Base-by-base conservation (phyloP, 2,329 filamentous ascomycete species). In the Aspergillus arachidicola region DNA sequence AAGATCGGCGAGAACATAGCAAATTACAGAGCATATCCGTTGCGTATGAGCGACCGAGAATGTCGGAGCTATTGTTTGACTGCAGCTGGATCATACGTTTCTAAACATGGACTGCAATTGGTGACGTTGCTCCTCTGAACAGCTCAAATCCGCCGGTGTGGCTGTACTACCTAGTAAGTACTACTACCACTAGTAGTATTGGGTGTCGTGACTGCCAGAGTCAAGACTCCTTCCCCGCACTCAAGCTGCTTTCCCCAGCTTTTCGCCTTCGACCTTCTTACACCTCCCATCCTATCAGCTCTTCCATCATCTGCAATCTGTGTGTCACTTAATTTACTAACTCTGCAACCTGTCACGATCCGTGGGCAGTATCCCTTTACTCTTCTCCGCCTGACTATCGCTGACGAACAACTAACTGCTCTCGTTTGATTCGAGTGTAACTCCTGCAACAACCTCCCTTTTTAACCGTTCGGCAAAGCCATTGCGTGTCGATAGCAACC, bases 171-270 rank as follows among this genome's bases (percentile, higher is more conserved):
- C 30, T 32, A 51, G 14, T 26, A 51, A 10, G 30, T 30, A 30
- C 16, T 50, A 16, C 12, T 30, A 41, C 3, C 19, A 16, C 21
- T 26, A 36, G 34, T 21, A 41, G 36, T 14, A 43, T 28, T 57
- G 16, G 36, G 34, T 41, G 43, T 34, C 48, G 58, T 59, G 58
- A 59, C 58, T 41, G 26, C 10, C 23, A 28, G 26, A 28, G 36
- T 48, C 32, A 41, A 38, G 58, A 30, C 48, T 53, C 57, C 48
- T 66, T 69, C 66, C 67, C 66, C 67, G 68, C 69, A 69, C 68
- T 64, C 50, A 56, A 36, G 32, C 60, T 59, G 63, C 64, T 62
- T 64, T 68, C 71, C 67, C 69, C 69, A 68, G 66, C 66, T 72
- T 71, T 60, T 51, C 58, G 59, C 51, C 30, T 61, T 57, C 61